These are phyloP conservation scores for Monilinia vaccinii-corymbosi DNA, from an alignment of 2,329 filamentous ascomycete genomes.

Conservation along the genomic window DNA sequence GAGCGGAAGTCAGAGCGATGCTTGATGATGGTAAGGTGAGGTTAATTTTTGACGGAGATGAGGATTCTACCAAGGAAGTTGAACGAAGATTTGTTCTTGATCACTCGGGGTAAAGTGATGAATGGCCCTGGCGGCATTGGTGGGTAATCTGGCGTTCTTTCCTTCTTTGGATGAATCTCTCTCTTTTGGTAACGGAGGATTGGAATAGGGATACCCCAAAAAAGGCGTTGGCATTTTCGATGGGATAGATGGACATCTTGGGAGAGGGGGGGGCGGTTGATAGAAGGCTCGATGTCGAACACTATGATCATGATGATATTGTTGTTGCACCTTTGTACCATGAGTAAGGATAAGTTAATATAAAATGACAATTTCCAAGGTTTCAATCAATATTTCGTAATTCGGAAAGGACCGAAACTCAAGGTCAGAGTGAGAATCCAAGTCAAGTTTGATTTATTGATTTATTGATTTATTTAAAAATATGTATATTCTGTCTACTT, in stretches of 20 bases:
- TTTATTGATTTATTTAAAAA: no score
- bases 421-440: no score
- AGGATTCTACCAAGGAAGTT: conserved; percentile 66
- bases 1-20: conserved; percentile 70
- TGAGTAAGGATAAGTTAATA: background rate
- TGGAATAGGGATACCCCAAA: conserved; percentile 7
- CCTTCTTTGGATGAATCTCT: background rate
- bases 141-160: background rate
- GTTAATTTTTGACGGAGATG: conserved; percentile 72
- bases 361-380: background rate
- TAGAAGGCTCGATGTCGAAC: background rate
- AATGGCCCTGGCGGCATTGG: background rate
- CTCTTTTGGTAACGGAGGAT: conserved; percentile 2
- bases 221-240: background rate
- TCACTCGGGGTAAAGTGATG: conserved; percentile 35
- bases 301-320: no score
- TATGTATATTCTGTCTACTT: no score
- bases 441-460: no score
- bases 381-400: background rate
- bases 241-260: background rate
- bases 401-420: conserved; percentile 2
- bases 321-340: background rate
- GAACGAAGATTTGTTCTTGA: conserved; percentile 70
- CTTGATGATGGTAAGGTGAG: conserved; percentile 42
- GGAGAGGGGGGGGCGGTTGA: background rate